These are phyloP conservation scores for Hericium erinaceus DNA, from an alignment of 768 basidiomycete genomes.

Conservation along the genomic window DNA sequence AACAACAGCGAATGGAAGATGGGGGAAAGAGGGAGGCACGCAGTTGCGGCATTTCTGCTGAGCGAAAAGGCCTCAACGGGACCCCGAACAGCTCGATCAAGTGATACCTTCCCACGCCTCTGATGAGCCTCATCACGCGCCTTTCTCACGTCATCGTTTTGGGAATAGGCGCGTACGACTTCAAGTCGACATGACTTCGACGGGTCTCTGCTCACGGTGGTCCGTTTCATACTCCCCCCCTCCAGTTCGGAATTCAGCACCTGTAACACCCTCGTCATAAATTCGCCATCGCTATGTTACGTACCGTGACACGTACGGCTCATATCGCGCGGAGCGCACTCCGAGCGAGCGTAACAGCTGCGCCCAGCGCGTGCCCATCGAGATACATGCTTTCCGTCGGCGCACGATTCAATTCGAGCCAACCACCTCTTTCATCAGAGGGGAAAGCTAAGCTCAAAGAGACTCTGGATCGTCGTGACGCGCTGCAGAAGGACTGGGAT, in stretches of 20 bases:
- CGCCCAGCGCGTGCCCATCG: neutral
- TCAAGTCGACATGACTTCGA: too few species aligned
- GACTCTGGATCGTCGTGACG: conserved; percentile 29
- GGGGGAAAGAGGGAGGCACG: conserved; percentile 6
- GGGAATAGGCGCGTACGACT: too few species aligned
- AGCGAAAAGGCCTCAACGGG: conserved; percentile 23
- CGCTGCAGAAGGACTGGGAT: conserved; percentile 65
- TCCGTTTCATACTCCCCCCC: neutral
- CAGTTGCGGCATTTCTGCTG: conserved; percentile 33
- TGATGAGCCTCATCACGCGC: neutral
- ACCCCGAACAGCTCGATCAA: conserved; percentile 9
- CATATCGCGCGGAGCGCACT: neutral
- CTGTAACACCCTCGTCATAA: neutral
- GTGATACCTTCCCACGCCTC: neutral
- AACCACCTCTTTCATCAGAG: conserved; percentile 20
- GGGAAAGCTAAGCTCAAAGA: conserved; percentile 20
- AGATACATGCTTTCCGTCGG: neutral
- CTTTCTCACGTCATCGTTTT: neutral
- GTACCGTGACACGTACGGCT: neutral
- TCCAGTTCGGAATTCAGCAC: neutral
- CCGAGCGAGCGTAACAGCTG: too few species aligned
- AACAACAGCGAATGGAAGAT: conserved; percentile 3
- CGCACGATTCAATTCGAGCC: conserved; percentile 10
- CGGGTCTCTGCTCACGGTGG: too few species aligned
- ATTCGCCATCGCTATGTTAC: neutral